Percentiles rank a stretch among this genome's conserved stretches.
Evolutionary conservation across 2,329 filamentous ascomycete species (phyloP).

Genomic region (Sporothrix humicola): DNA sequence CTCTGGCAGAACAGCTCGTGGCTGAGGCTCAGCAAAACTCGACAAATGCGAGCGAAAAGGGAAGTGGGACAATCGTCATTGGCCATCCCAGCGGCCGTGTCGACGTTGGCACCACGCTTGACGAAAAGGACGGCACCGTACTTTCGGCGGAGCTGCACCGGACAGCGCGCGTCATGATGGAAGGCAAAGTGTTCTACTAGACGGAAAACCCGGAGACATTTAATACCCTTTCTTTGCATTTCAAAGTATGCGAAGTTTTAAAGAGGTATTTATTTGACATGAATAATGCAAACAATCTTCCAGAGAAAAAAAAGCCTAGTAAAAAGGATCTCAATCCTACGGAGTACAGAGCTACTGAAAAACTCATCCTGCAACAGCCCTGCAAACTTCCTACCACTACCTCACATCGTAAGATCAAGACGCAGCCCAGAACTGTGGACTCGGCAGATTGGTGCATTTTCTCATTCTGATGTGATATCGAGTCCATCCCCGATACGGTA

Average conservation of each 20-base stretch:
- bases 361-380: neutral
- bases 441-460: neutral
- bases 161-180: constrained; percentile 58
- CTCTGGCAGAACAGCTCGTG: constrained; percentile 48
- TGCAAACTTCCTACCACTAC: neutral
- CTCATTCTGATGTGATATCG: constrained; percentile 13
- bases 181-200: constrained; percentile 53
- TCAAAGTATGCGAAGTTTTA: too few species aligned
- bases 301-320: too few species aligned
- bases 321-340: too few species aligned
- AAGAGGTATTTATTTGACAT: too few species aligned
- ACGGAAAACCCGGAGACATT: neutral
- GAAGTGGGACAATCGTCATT: constrained; percentile 41
- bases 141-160: constrained; percentile 53
- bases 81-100: constrained; percentile 55
- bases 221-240: neutral
- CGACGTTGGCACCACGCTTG: constrained; percentile 52
- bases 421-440: neutral
- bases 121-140: constrained; percentile 46
- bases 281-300: too few species aligned
- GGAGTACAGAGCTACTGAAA: neutral
- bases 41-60: neutral
- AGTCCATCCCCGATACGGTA: constrained; percentile 25
- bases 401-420: constrained; percentile 2
- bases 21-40: neutral